Conservation (phyloP, 495 filamentous ascomycete species). For the Jackrogersella multiformis region DNA sequence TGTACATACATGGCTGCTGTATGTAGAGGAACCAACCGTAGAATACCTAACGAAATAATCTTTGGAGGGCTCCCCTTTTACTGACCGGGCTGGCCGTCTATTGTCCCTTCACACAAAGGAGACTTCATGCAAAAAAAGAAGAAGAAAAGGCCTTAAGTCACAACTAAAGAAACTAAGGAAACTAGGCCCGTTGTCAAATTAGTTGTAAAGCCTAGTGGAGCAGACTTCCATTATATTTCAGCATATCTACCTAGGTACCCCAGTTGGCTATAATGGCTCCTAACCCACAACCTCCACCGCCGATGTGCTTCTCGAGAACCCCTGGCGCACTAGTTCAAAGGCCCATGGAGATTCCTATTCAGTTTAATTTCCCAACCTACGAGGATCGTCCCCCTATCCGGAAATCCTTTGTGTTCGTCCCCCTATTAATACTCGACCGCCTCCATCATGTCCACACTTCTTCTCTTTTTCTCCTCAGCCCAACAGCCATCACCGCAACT, state of each 20-base stretch:
- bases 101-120: constrained; percentile 10
- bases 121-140: too few relatives aligned
- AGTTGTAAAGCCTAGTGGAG: constrained; percentile 29
- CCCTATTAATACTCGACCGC: constrained; percentile 55
- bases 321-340: constrained; percentile 21
- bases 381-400: constrained; percentile 44
- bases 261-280: constrained; percentile 22
- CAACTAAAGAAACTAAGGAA: background rate
- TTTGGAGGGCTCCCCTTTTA: too few relatives aligned
- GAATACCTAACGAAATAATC: too few relatives aligned
- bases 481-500: constrained; percentile 61
- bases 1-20: constrained; percentile 17
- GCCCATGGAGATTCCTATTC: constrained; percentile 38
- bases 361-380: constrained; percentile 48
- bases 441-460: constrained; percentile 46
- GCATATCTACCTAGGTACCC: too few relatives aligned
- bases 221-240: constrained; percentile 28
- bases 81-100: background rate
- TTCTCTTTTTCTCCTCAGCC: constrained; percentile 56
- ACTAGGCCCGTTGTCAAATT: constrained; percentile 19
- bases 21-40: background rate
- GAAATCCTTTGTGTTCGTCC: constrained; percentile 44
- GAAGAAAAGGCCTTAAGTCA: constrained; percentile 6
- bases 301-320: constrained; percentile 25
- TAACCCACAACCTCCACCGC: constrained; percentile 42